Conservation (phyloP, 495 filamentous ascomycete genomes). For the Cladorrhinum samala region DNA sequence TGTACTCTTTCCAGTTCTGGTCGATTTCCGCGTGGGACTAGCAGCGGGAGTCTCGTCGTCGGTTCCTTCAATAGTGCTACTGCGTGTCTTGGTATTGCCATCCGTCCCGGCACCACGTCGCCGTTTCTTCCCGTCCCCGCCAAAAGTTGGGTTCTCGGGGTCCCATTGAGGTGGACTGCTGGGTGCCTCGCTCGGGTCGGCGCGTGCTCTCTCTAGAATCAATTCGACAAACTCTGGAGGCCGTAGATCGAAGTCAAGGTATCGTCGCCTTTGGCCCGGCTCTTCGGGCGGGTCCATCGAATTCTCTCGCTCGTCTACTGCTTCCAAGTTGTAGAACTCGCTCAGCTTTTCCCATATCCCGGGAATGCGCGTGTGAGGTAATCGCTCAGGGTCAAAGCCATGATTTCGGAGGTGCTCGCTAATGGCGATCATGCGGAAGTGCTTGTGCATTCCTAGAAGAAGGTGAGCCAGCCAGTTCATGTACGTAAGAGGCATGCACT, state of each 20-base stretch:
- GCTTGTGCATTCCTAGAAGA: constrained; percentile 81
- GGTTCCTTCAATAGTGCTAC: constrained; percentile 51
- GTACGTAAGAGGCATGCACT: not conserved
- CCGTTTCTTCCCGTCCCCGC: constrained; percentile 40
- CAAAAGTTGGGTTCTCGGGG: constrained; percentile 26
- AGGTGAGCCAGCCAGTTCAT: constrained; percentile 4
- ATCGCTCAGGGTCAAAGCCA: constrained; percentile 62
- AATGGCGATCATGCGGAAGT: constrained; percentile 91
- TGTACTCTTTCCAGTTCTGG: constrained; percentile 31
- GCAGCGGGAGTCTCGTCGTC: constrained; percentile 38
- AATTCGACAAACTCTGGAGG: constrained; percentile 67
- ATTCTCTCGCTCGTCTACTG: constrained; percentile 79
- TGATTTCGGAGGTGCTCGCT: constrained; percentile 80
- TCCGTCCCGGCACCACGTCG: constrained; percentile 32
- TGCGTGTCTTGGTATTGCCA: constrained; percentile 34
- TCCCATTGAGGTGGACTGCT: constrained; percentile 51
- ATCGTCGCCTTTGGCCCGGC: constrained; percentile 46
- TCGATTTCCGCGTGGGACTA: constrained; percentile 28
- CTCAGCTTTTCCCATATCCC: constrained; percentile 87
- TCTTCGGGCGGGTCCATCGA: constrained; percentile 57
- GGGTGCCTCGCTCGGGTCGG: constrained; percentile 48
- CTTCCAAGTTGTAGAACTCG: constrained; percentile 79
- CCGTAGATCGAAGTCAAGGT: constrained; percentile 70
- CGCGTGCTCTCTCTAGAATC: constrained; percentile 63
- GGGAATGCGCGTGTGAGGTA: constrained; percentile 76